These are phyloP conservation scores for Curvularia spicifera DNA, from an alignment of 2,329 filamentous ascomycete species.

Conservation along the genomic window DNA sequence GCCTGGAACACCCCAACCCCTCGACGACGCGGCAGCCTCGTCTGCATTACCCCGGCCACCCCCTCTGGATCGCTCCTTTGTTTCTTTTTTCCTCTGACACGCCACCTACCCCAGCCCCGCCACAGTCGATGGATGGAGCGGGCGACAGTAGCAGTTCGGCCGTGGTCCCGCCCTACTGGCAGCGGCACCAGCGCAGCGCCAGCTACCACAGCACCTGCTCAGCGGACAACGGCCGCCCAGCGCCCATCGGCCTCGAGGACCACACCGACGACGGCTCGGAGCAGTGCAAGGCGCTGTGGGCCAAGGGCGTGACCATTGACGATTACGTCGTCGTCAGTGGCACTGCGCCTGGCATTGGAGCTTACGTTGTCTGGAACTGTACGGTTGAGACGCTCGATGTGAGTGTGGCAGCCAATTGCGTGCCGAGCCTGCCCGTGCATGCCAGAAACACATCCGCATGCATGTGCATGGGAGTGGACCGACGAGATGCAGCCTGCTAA, in stretches of 20 bases:
- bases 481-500: conserved; percentile 13
- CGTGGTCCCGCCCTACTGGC: conserved; percentile 58
- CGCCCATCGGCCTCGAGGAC: conserved; percentile 67
- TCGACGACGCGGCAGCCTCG: conserved; percentile 16
- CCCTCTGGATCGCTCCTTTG: conserved; percentile 6
- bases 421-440: neutral
- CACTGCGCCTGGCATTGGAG: conserved; percentile 67
- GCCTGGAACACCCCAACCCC: conserved; percentile 18
- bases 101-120: conserved; percentile 29
- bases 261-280: conserved; percentile 66
- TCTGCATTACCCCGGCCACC: neutral
- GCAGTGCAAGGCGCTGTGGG: conserved; percentile 66
- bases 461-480: conserved; percentile 14
- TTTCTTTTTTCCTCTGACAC: conserved; percentile 25
- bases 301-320: conserved; percentile 65
- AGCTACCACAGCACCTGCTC: conserved; percentile 47
- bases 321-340: conserved; percentile 68
- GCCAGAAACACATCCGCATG: conserved; percentile 16
- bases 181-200: conserved; percentile 49
- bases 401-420: conserved; percentile 49
- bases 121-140: conserved; percentile 44
- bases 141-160: conserved; percentile 41
- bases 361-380: conserved; percentile 95
- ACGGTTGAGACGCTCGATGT: conserved; percentile 85
- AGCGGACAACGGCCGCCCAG: conserved; percentile 43